A percentile compares a stretch with the other conserved stretches of the same genome.
These are phyloP conservation scores for Epichloe amarillans DNA, from an alignment of 2,329 filamentous ascomycete species.

Conservation along the genomic window DNA sequence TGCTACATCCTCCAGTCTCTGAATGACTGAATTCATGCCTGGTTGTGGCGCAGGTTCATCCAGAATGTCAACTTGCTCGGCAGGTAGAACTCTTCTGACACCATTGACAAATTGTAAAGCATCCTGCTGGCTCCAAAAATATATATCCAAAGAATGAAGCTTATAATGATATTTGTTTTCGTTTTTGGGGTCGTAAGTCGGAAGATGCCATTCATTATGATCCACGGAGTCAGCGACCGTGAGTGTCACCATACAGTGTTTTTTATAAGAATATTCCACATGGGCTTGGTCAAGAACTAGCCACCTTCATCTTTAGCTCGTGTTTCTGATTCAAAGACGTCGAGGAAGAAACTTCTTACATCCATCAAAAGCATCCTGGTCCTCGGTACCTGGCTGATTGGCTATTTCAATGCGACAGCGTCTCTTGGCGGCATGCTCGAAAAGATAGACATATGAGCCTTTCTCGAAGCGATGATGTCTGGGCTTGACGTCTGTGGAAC, in stretches of 20 bases:
- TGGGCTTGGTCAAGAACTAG: slow-evolving; percentile 52
- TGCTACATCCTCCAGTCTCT: slow-evolving; percentile 58
- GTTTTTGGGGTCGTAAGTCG: slow-evolving; percentile 57
- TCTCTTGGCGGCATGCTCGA: slow-evolving; percentile 55
- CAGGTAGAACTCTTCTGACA: slow-evolving; percentile 49
- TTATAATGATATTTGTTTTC: slow-evolving; percentile 70
- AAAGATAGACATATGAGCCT: slow-evolving; percentile 67
- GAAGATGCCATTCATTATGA: slow-evolving; percentile 59
- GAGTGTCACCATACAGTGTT: slow-evolving; percentile 57
- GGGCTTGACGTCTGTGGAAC: slow-evolving; percentile 49
- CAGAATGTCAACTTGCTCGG: slow-evolving; percentile 45
- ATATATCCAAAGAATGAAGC: slow-evolving; percentile 62
- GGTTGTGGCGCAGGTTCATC: slow-evolving; percentile 46
- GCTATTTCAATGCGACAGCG: slow-evolving; percentile 63
- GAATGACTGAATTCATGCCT: slow-evolving; percentile 56
- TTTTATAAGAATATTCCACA: slow-evolving; percentile 60
- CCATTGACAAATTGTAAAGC: slow-evolving; percentile 58
- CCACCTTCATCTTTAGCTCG: slow-evolving; percentile 5
- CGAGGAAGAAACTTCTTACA: slow-evolving; percentile 35
- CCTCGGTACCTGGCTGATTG: slow-evolving; percentile 57
- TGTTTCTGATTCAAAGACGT: background rate
- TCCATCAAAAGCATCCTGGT: slow-evolving; percentile 71
- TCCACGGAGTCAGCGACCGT: slow-evolving; percentile 42
- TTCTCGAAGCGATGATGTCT: slow-evolving; percentile 73
- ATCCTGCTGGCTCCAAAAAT: slow-evolving; percentile 67